Evolutionary conservation across 345 rosid genomes (phyloP).

Genomic region (Trapa incisa): DNA sequence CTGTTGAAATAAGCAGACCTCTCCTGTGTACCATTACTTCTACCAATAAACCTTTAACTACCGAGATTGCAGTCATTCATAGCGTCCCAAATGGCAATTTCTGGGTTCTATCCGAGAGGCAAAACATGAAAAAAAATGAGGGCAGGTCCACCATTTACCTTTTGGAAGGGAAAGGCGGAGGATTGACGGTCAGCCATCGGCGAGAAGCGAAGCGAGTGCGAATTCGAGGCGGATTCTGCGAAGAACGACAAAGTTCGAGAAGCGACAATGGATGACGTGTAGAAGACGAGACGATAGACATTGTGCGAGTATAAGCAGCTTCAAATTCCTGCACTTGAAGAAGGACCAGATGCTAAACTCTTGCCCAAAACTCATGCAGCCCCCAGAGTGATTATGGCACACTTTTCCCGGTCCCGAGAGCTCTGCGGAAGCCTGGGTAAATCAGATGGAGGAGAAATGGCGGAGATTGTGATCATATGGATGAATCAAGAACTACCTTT

Average conservation of each 20-base stretch:
- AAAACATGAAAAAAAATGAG: background rate
- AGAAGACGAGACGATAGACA: slow-evolving; percentile 4
- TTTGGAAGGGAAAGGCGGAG: slow-evolving; percentile 1
- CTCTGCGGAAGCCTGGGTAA: background rate
- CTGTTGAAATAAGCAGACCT: no score
- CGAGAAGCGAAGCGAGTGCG: slow-evolving; percentile 54
- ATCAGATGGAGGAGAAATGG: background rate
- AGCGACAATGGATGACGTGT: slow-evolving; percentile 6
- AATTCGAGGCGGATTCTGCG: slow-evolving; percentile 30
- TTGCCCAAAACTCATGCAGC: slow-evolving; percentile 14
- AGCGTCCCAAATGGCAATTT: background rate
- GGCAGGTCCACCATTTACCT: background rate
- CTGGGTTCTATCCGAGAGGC: background rate
- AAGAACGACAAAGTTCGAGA: slow-evolving; percentile 23
- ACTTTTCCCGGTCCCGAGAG: background rate
- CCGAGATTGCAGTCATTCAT: background rate
- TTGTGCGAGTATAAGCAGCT: slow-evolving; percentile 3
- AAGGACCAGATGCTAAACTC: slow-evolving; percentile 1
- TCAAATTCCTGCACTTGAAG: slow-evolving; percentile 8
- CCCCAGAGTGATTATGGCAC: slow-evolving; percentile 2
- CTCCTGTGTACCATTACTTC: no score
- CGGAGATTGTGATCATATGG: background rate
- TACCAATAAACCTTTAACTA: background rate
- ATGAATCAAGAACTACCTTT: background rate
- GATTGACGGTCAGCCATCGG: slow-evolving; percentile 37